Conservation (phyloP, 1,284 basidiomycete genomes). For the Pholiota adiposa region DNA sequence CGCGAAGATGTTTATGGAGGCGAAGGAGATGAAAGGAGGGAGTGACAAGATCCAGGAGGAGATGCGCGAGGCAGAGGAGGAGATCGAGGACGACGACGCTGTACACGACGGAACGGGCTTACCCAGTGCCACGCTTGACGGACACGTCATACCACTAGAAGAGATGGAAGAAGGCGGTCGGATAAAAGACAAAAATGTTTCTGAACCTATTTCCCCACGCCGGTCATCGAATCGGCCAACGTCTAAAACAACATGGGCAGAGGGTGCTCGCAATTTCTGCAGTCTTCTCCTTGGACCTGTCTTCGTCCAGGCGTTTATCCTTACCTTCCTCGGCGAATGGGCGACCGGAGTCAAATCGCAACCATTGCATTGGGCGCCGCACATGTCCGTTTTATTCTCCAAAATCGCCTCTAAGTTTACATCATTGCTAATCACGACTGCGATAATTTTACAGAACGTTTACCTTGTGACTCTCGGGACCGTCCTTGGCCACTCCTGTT, state of each 20-base stretch:
- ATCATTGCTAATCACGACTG: neutral
- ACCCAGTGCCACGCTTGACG: constrained; percentile 33
- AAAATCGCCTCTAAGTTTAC: constrained; percentile 17
- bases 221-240: constrained; percentile 8
- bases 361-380: constrained; percentile 97
- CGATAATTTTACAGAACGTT: constrained; percentile 47
- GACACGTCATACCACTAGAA: constrained; percentile 58
- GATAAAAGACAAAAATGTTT: neutral
- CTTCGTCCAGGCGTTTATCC: constrained; percentile 93
- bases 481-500: constrained; percentile 86
- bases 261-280: constrained; percentile 83
- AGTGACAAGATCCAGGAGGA: constrained; percentile 88
- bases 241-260: constrained; percentile 39
- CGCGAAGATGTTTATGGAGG: constrained; percentile 84
- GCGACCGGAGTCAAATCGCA: constrained; percentile 96
- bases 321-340: constrained; percentile 99
- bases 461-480: constrained; percentile 90
- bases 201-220: neutral
- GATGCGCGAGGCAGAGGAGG: constrained; percentile 91
- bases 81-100: constrained; percentile 77
- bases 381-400: constrained; percentile 65
- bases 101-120: constrained; percentile 46
- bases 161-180: constrained; percentile 61
- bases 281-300: constrained; percentile 88
- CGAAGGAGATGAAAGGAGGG: constrained; percentile 73